Evolutionary conservation across 208 protist genomes (phyloP).

Genomic region (Porcisia deanei): DNA sequence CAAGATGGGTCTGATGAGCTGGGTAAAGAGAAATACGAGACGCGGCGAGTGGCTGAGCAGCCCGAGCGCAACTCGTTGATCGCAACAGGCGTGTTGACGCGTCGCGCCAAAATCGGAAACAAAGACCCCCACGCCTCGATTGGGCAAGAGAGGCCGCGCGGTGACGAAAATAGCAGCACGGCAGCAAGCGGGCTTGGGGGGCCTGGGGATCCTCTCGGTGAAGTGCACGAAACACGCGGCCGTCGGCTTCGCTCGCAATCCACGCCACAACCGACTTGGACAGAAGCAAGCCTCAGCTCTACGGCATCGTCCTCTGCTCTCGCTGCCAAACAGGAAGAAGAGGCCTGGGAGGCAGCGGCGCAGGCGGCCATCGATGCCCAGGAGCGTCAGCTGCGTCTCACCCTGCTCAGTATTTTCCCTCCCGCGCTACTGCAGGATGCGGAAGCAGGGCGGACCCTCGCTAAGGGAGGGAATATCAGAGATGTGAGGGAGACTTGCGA

Average conservation of each 20-base stretch:
- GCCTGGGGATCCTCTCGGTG: neutral
- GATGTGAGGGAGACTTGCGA: neutral
- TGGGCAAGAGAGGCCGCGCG: neutral
- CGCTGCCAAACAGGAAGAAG: constrained; percentile 5
- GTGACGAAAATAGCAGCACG: neutral
- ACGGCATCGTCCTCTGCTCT: neutral
- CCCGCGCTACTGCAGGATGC: constrained; percentile 5
- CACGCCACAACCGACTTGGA: neutral
- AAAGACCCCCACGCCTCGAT: neutral
- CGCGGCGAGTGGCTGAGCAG: neutral
- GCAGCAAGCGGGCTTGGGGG: neutral
- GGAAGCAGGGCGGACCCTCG: neutral
- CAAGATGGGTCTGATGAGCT: neutral
- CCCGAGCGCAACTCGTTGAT: constrained; percentile 2
- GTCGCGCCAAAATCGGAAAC: constrained; percentile 4
- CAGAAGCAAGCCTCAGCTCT: neutral
- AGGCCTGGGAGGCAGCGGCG: constrained; percentile 5
- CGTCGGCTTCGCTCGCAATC: constrained; percentile 10
- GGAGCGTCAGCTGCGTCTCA: constrained; percentile 31
- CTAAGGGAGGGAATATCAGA: neutral
- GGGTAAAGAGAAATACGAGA: neutral
- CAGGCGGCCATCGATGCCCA: constrained; percentile 18
- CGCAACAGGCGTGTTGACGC: constrained; percentile 4
- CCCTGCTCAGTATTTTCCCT: constrained; percentile 34
- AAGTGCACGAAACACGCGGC: neutral